phyloP scores from a whole-genome alignment of 495 filamentous ascomycete species.

The Baudoinia panamericana region DNA sequence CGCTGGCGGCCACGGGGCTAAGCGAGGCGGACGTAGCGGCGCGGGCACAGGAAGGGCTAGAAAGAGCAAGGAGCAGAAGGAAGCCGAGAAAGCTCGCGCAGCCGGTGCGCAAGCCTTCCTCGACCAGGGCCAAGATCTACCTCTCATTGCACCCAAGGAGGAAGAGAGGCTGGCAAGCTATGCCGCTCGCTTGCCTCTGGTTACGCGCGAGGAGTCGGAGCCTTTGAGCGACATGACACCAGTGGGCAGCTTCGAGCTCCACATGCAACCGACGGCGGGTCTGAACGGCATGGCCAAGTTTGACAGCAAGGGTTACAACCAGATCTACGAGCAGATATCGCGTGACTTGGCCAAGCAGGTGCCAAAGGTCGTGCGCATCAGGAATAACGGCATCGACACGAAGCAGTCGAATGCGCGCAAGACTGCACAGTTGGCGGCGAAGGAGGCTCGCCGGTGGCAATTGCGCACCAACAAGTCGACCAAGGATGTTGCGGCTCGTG shows the following conservation, averaged over 20 bases:
- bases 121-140: conserved; percentile 66
- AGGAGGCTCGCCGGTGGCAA: conserved; percentile 96
- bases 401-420: conserved; percentile 90
- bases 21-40: conserved; percentile 40
- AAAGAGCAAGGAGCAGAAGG: conserved; percentile 94
- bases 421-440: conserved; percentile 91
- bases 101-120: conserved; percentile 77
- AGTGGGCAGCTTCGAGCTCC: conserved; percentile 4
- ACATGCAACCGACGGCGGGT: conserved; percentile 11
- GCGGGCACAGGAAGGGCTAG: conserved; percentile 46
- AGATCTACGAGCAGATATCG: conserved; percentile 98
- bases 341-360: conserved; percentile 92
- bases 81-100: conserved; percentile 85
- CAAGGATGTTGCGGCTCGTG: conserved; percentile 92
- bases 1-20: background rate
- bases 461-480: conserved; percentile 93
- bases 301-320: conserved; percentile 66
- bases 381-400: conserved; percentile 63
- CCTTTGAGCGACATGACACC: conserved; percentile 12
- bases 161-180: conserved; percentile 41
- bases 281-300: conserved; percentile 18
- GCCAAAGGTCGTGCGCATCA: conserved; percentile 77
- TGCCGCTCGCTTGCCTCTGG: background rate
- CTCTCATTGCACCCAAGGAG: conserved; percentile 48
- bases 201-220: conserved; percentile 23